Evolutionary conservation across 768 basidiomycete genomes (phyloP).

Genomic region (Gymnopilus junonius): DNA sequence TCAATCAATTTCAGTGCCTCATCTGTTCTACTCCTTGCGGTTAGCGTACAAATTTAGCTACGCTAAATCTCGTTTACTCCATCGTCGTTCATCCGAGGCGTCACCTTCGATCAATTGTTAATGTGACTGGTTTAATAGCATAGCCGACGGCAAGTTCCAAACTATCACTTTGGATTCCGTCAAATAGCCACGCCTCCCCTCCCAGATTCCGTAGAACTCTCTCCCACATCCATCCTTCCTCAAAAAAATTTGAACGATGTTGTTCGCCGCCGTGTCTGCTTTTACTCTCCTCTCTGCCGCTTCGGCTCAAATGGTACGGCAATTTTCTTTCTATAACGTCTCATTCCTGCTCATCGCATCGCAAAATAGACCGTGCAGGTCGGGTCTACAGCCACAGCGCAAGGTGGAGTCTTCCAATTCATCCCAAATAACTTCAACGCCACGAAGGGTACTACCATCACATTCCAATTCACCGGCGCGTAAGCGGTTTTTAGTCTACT

Average conservation of each 20-base stretch:
- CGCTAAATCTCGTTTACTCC: not conserved
- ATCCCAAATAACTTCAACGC: slow-evolving; percentile 47
- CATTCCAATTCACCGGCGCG: slow-evolving; percentile 54
- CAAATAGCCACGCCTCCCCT: slow-evolving; percentile 8
- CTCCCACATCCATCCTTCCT: not conserved
- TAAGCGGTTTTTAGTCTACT: slow-evolving; percentile 25
- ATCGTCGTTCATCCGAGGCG: not conserved
- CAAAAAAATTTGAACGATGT: slow-evolving; percentile 8
- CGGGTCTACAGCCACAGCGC: slow-evolving; percentile 31
- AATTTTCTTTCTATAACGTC: not conserved
- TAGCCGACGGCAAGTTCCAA: slow-evolving; percentile 1
- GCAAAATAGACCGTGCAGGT: slow-evolving; percentile 39
- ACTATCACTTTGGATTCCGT: slow-evolving; percentile 1
- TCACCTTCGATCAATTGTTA: not conserved
- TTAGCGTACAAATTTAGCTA: not conserved
- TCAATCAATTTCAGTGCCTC: not conserved
- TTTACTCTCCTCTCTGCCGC: slow-evolving; percentile 16
- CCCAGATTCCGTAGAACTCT: not conserved
- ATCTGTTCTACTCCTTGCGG: not conserved
- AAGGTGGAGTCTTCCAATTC: slow-evolving; percentile 49
- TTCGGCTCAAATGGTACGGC: slow-evolving; percentile 24
- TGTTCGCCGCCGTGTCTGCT: slow-evolving; percentile 14
- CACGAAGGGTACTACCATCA: slow-evolving; percentile 47
- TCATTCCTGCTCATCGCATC: not conserved
- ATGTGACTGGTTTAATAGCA: not conserved